Evolutionary conservation across 176 grass and related monocot genomes (phyloP).

Genomic region (Avena eriantha): DNA sequence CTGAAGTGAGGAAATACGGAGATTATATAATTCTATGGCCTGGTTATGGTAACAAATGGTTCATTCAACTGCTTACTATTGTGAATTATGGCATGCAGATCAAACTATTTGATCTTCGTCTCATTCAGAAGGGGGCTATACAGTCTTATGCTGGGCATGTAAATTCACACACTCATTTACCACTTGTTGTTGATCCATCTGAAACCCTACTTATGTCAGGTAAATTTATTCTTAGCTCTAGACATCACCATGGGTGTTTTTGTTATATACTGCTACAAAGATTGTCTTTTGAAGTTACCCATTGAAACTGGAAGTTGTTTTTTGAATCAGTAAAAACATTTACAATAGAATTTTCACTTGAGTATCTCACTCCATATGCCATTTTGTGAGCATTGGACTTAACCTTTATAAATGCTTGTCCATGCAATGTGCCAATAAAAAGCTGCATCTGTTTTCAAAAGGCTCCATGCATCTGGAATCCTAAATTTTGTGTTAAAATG

Average conservation of each 20-base stretch:
- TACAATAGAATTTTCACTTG: background rate
- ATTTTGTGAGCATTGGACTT: constrained; percentile 3
- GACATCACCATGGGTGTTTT: constrained; percentile 14
- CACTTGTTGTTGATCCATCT: constrained; percentile 79
- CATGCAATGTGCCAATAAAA: background rate
- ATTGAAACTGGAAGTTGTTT: background rate
- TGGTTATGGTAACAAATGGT: constrained; percentile 31
- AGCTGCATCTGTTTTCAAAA: background rate
- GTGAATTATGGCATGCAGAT: constrained; percentile 62
- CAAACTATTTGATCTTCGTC: constrained; percentile 88
- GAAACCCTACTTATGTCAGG: constrained; percentile 93
- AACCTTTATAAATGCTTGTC: constrained; percentile 18
- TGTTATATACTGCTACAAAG: constrained; percentile 4
- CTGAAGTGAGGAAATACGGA: background rate
- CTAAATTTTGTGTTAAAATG: constrained; percentile 30
- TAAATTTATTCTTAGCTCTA: constrained; percentile 44
- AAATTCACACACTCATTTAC: constrained; percentile 77
- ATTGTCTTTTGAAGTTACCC: constrained; percentile 1
- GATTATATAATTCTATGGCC: background rate
- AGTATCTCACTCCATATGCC: background rate
- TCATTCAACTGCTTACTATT: constrained; percentile 17
- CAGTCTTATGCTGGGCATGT: constrained; percentile 85
- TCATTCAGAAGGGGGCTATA: constrained; percentile 67
- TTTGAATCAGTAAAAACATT: constrained; percentile 1
- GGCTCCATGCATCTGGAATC: background rate